These are phyloP conservation scores for Beauveria australis DNA, from an alignment of 2,329 filamentous ascomycete genomes.

Conservation along the genomic window DNA sequence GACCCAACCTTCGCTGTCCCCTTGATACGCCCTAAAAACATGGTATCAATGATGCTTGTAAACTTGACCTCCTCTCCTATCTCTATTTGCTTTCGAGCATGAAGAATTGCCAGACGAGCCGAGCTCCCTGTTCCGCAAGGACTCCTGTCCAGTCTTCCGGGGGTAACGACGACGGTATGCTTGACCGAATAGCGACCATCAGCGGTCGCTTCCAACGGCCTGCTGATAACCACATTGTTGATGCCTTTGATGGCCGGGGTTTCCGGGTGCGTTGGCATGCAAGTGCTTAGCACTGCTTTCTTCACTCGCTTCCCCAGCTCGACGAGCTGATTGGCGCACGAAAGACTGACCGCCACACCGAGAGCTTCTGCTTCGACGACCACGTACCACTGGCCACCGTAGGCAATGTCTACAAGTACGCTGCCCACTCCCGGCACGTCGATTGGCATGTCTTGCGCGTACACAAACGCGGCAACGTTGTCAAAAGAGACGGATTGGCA, in stretches of 20 bases:
- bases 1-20: conserved; percentile 28
- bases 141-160: conserved; percentile 35
- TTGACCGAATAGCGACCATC: conserved; percentile 20
- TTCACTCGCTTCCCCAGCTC: conserved; percentile 34
- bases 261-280: conserved; percentile 33
- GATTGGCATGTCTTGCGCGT: conserved; percentile 28
- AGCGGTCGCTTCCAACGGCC: conserved; percentile 19
- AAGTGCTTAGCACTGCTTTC: conserved; percentile 24
- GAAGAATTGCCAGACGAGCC: conserved; percentile 33
- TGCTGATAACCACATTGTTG: conserved; percentile 29
- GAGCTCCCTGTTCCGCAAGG: conserved; percentile 38
- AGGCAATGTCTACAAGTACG: conserved; percentile 34
- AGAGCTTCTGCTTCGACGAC: conserved; percentile 30
- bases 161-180: conserved; percentile 35
- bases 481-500: conserved; percentile 35
- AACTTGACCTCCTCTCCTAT: conserved; percentile 29
- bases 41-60: conserved; percentile 33
- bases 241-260: conserved; percentile 33
- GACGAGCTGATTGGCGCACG: conserved; percentile 26
- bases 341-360: conserved; percentile 19
- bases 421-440: conserved; percentile 31
- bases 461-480: conserved; percentile 36
- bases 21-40: conserved; percentile 31
- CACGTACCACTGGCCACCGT: conserved; percentile 37
- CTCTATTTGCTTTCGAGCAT: conserved; percentile 29